These are phyloP conservation scores for Hemileccinum rubropunctum DNA, from an alignment of 768 basidiomycete species.

Conservation along the genomic window DNA sequence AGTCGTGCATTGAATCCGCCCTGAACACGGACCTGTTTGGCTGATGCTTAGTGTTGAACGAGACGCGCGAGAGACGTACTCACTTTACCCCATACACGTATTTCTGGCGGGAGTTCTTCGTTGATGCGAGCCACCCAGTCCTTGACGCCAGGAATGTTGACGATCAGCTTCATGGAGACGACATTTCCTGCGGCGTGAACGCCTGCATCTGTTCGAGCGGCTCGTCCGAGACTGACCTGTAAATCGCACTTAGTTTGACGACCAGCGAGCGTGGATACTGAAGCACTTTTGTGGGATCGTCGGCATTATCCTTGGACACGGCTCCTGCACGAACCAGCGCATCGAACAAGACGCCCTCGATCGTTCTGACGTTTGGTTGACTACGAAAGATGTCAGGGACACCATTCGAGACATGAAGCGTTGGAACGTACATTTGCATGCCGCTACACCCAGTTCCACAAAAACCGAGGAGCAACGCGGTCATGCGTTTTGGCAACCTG, in stretches of 20 bases:
- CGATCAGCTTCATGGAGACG: conserved; percentile 89
- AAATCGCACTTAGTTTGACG: background rate
- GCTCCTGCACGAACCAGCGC: conserved; percentile 88
- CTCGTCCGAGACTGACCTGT: conserved; percentile 80
- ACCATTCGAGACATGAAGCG: background rate
- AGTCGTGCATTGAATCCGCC: conserved; percentile 80
- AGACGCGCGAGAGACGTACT: conserved; percentile 28
- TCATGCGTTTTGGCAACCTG: conserved; percentile 79
- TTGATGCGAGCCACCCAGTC: conserved; percentile 78
- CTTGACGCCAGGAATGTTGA: conserved; percentile 63
- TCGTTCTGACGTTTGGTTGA: conserved; percentile 71
- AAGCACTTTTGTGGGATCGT: conserved; percentile 80
- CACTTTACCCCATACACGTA: conserved; percentile 90
- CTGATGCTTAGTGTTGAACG: background rate
- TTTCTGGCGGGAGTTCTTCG: conserved; percentile 83
- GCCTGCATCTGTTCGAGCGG: conserved; percentile 95
- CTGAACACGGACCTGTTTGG: conserved; percentile 58
- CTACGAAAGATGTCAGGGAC: conserved; percentile 33
- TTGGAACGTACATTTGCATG: conserved; percentile 95
- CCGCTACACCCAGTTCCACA: conserved; percentile 91
- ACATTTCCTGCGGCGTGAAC: conserved; percentile 97
- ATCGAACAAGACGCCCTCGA: conserved; percentile 87
- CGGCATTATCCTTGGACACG: conserved; percentile 91
- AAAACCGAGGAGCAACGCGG: conserved; percentile 84
- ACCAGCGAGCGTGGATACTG: background rate